Conservation (phyloP, 2,329 filamentous ascomycete species). For the Ascochyta lentis region DNA sequence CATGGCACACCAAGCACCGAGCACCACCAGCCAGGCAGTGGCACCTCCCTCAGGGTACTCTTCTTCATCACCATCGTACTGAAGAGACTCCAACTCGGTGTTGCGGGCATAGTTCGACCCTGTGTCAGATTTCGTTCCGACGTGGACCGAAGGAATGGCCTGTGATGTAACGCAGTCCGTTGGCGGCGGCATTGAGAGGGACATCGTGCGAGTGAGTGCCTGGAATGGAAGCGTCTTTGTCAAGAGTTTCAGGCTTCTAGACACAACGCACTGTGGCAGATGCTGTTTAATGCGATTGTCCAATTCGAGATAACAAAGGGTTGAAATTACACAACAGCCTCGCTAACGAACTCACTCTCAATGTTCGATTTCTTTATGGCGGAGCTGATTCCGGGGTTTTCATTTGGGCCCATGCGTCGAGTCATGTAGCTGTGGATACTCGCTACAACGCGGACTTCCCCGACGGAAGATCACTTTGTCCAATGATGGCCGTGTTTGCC, state of each 20-base stretch:
- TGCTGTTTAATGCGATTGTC: background rate
- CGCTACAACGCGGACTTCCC: slow-evolving; percentile 15
- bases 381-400: slow-evolving; percentile 10
- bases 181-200: slow-evolving; percentile 10
- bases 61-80: slow-evolving; percentile 2
- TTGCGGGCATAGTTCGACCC: background rate
- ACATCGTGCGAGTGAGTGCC: background rate
- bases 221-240: too few relatives aligned
- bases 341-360: background rate
- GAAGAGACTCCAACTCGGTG: slow-evolving; percentile 5
- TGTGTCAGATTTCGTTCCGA: background rate
- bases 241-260: background rate
- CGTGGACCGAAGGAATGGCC: too few relatives aligned
- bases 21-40: slow-evolving; percentile 53
- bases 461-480: slow-evolving; percentile 6
- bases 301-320: background rate
- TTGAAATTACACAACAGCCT: background rate
- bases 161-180: background rate
- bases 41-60: slow-evolving; percentile 51
- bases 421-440: slow-evolving; percentile 14
- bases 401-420: slow-evolving; percentile 8
- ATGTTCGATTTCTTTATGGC: slow-evolving; percentile 11
- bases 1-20: slow-evolving; percentile 52
- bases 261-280: background rate
- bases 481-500: slow-evolving; percentile 7